A percentile compares a stretch with the other conserved stretches of the same genome.
Evolutionary conservation across 768 basidiomycete genomes (phyloP).

Genomic region (Rhizopogon roseolus): DNA sequence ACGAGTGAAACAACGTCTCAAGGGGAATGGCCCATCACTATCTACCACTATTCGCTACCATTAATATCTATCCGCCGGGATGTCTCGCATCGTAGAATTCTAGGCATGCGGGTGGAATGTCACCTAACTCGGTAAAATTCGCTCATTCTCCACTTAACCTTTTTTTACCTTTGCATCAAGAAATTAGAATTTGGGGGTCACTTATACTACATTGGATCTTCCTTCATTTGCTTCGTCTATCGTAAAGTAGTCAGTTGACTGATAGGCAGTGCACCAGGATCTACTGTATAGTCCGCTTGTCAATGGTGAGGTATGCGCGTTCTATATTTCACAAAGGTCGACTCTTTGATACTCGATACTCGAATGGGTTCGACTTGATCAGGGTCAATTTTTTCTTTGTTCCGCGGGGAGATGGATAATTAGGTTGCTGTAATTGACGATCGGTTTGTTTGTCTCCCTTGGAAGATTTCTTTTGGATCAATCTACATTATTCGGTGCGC

Average conservation of each 20-base stretch:
- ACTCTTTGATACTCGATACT: neutral
- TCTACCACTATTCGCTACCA: neutral
- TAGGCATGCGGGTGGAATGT: neutral
- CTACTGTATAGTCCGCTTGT: neutral
- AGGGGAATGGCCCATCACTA: neutral
- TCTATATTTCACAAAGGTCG: neutral
- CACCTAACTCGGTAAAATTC: too few relatives aligned
- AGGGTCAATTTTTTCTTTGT: neutral
- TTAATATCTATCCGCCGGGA: slow-evolving; percentile 5
- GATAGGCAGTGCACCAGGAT: neutral
- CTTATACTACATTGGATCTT: too few relatives aligned
- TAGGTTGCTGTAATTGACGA: neutral
- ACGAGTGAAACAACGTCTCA: slow-evolving; percentile 1
- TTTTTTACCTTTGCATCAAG: too few relatives aligned
- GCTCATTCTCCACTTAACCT: too few relatives aligned
- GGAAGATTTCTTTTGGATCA: too few relatives aligned
- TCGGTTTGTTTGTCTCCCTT: too few relatives aligned
- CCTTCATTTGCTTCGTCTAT: too few relatives aligned
- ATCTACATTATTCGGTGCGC: too few relatives aligned
- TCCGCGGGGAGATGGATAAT: neutral
- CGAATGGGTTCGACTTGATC: neutral
- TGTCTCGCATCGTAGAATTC: neutral
- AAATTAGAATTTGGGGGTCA: too few relatives aligned
- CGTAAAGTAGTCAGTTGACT: neutral
- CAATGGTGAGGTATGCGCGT: too few relatives aligned